Evolutionary conservation across 805 yeast genomes (phyloP), one percentile per base, ranked within the genome.

Genomic region (Saccharomycopsis fibuligera): DNA sequence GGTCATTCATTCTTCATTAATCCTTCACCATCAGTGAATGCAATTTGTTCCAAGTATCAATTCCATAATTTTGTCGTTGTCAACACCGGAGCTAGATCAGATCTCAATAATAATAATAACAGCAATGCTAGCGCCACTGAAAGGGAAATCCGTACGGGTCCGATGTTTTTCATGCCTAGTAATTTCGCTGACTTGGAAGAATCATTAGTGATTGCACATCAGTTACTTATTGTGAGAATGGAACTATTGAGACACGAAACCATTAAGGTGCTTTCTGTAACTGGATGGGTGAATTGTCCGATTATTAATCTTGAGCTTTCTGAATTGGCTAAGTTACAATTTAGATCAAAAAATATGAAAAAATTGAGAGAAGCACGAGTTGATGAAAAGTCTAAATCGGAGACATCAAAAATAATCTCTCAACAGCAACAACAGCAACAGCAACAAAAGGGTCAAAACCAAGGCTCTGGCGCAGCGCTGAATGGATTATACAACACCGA

Each of bases 1-100:
- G 56, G 56, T 10, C 36, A 24, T 31, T 37, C 25, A 10, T 53
- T 53, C 35, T 50, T 49, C 17, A 40, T 45, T 16, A 49, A 49
- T 41, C 56, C 56, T 8, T 44, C 49, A n/a, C 53, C 56, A n/a
- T 53, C 53, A n/a, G 40, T 53, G n/a, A 49, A 41, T 29, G 41
- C 49, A 10, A 47, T 53, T 22, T 42, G 46, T 35, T 38, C 45
- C 24, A 50, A 53, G 35, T 53, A 49, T 23, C 36, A 40, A 35
- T 53, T 53, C 29, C 39, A 44, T 21, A 49, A 53, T 38, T 53
- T 48, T 23, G 44, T 52, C 24, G 25, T 33, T 10, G 37, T 45
- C 6, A 38, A 24, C 23, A 43, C 29, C n/a, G 31, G 35, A 23
- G 43, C 22, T 1, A 37, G 21, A 23, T 37, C 47, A 12, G 35